phyloP scores from a whole-genome alignment of 164 flowering plant species.

The Buxus sempervirens region DNA sequence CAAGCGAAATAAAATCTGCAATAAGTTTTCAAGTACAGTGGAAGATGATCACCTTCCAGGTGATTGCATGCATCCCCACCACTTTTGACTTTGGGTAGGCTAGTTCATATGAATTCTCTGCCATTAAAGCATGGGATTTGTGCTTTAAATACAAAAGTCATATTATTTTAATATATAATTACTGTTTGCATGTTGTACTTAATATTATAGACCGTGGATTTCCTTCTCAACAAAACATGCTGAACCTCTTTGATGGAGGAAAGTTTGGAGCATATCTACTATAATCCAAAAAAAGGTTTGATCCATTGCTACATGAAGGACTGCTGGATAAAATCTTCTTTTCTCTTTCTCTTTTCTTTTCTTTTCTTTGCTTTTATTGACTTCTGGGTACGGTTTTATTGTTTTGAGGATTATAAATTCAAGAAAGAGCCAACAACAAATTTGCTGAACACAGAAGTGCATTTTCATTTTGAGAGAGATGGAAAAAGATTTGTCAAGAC shows the following conservation, averaged over 20 bases:
- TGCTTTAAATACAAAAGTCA: constrained; percentile 34
- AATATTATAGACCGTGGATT: constrained; percentile 22
- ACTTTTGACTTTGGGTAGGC: constrained; percentile 63
- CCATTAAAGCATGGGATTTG: constrained; percentile 48
- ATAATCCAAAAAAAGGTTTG: constrained; percentile 25
- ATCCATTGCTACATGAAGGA: constrained; percentile 35
- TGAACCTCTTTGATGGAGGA: constrained; percentile 51
- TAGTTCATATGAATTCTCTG: too few species aligned
- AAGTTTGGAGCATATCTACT: constrained; percentile 49
- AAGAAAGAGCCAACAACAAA: constrained; percentile 19
- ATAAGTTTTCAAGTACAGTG: constrained; percentile 31
- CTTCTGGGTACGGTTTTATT: constrained; percentile 29
- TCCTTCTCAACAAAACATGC: constrained; percentile 30
- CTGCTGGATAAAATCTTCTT: constrained; percentile 16
- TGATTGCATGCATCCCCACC: constrained; percentile 45
- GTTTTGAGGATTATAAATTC: constrained; percentile 48
- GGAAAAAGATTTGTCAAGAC: constrained; percentile 18
- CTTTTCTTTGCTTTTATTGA: constrained; percentile 36
- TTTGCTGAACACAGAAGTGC: constrained; percentile 7
- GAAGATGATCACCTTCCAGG: constrained; percentile 41
- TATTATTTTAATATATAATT: constrained; percentile 24
- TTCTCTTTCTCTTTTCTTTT: constrained; percentile 11
- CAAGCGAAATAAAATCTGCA: constrained; percentile 29
- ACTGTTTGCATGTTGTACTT: background rate
- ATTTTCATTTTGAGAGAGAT: constrained; percentile 19